Conservation (phyloP, 179 eudicot species). For the Heliamphora pulchella region DNA sequence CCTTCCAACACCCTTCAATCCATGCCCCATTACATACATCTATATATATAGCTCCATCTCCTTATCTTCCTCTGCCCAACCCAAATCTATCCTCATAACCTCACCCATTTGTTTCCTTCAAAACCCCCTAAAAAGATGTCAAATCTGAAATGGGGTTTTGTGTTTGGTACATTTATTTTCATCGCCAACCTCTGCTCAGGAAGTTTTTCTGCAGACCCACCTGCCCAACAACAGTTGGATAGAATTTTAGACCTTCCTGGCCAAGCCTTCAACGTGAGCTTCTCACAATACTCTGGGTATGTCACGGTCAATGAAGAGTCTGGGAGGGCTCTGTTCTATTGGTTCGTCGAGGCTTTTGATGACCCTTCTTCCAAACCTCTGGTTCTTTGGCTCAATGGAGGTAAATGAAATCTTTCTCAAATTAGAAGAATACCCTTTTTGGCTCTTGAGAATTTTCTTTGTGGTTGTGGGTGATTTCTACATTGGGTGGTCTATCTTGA, state of each 20-base stretch:
- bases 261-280: conserved; percentile 54
- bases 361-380: conserved; percentile 78
- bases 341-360: conserved; percentile 76
- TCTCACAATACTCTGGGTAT: conserved; percentile 78
- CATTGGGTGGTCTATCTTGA: too few species aligned
- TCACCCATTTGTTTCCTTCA: background rate
- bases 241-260: conserved; percentile 59
- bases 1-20: background rate
- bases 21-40: background rate
- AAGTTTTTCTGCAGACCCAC: conserved; percentile 27
- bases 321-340: conserved; percentile 81
- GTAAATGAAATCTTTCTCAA: conserved; percentile 19
- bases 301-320: conserved; percentile 60
- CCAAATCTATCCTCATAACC: background rate
- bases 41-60: background rate
- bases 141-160: conserved; percentile 28
- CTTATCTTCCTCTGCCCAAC: background rate
- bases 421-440: background rate
- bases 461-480: background rate
- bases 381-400: conserved; percentile 97
- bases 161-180: conserved; percentile 17
- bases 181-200: conserved; percentile 18
- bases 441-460: background rate
- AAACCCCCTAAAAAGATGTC: conserved; percentile 25
- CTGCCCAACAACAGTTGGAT: conserved; percentile 44